A percentile compares a stretch with the other conserved stretches of the same genome.
Evolutionary conservation across 1,284 basidiomycete genomes (phyloP).

Genomic region (Trichosporon faecale): DNA sequence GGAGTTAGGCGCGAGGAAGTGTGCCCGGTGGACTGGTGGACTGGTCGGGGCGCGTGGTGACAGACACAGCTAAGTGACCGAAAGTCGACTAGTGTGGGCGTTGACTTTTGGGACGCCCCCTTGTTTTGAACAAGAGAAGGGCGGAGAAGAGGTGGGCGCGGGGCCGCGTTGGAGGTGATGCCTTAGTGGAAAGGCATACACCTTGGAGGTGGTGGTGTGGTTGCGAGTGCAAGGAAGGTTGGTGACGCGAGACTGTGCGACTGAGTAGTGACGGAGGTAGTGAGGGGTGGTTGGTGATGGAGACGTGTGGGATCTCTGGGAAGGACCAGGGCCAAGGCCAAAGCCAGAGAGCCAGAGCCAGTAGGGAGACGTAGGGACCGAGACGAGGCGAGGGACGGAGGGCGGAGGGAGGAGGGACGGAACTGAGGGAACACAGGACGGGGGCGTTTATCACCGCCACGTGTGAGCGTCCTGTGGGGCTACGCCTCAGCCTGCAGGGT

Average conservation of each 20-base stretch:
- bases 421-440: background rate
- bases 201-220: background rate
- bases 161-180: background rate
- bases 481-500: background rate
- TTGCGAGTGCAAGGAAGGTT: background rate
- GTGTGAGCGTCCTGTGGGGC: background rate
- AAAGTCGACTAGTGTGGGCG: background rate
- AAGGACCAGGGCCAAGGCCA: background rate
- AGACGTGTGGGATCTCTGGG: slow-evolving; percentile 5
- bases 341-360: background rate
- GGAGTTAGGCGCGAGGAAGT: background rate
- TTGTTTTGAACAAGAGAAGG: background rate
- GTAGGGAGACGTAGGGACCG: background rate
- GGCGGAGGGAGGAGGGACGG: background rate
- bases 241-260: background rate
- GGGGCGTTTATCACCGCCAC: background rate
- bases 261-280: background rate
- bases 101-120: background rate
- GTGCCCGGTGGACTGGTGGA: background rate
- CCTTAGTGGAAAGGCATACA: slow-evolving; percentile 1
- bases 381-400: background rate
- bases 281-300: background rate
- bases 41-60: background rate
- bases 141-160: background rate
- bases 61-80: background rate